Evolutionary conservation across 768 basidiomycete species (phyloP), one percentile per base, ranked within the genome.

Genomic region (Suillus occidentalis): DNA sequence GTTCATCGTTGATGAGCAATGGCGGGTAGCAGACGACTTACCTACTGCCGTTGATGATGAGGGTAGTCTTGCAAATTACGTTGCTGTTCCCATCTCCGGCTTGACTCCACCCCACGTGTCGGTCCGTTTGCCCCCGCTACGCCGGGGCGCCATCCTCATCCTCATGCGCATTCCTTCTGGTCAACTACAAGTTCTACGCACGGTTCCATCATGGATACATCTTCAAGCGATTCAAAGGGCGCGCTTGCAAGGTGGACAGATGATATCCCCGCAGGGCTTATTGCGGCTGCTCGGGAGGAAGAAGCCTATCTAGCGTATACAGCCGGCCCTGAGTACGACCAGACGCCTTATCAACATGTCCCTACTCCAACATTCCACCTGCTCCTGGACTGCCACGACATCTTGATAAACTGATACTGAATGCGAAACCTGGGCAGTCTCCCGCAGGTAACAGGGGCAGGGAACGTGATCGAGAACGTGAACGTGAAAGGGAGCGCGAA

Each of bases 31-130:
- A 3, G 84, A 89, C 67, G 87, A 92, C 67, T 83, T 89, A n/a
- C 91, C 92, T 7, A 89, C 91, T 31, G 94, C 94, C 1, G 94
- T 96, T 56, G 94, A 95, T 73, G 95, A 98, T 73, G 92, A 95
- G 71, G 97, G 97, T 39, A 91, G 90, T 34, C 82, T 99, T 53
- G 94, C 97, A 61, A 99, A 99, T 79, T 98, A 97, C 74, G 89
- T 99, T 64, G 88, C 90, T 52, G 72, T 79, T 59, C 68, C 76
- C 1, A 74, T 77, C 42, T 78, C 75, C 62, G 75, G 72, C 25
- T 58, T 75, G 28, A 74, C 77, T 7, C 78, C 76, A 0, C 75
- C 76, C 55, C 72, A 69, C 16, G 67, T 73, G 20, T 76, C 76
- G 16, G 16, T 76, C 76, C 40, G 74, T 72, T 72, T 14, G 79